phyloP scores from a whole-genome alignment of 495 filamentous ascomycete species.

The Xylaria longipes region DNA sequence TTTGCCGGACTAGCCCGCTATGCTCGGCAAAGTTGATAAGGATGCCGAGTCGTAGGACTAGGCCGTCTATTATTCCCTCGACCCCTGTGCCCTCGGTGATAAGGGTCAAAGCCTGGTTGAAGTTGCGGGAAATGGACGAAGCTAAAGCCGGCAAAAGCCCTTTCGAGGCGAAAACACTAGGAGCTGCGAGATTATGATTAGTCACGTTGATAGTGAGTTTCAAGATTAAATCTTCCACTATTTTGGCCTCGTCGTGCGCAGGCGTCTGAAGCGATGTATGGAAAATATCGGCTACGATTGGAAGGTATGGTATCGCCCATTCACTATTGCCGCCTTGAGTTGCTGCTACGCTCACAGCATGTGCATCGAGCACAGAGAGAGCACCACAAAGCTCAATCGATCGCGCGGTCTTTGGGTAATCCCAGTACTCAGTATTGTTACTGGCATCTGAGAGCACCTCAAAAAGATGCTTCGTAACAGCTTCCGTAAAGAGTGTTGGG shows the following conservation, averaged over 20 bases:
- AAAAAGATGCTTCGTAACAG: conserved; percentile 59
- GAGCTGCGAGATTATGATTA: conserved; percentile 76
- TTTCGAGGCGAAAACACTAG: conserved; percentile 66
- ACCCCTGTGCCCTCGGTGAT: conserved; percentile 45
- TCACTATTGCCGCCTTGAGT: conserved; percentile 36
- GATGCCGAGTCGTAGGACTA: conserved; percentile 81
- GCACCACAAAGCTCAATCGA: conserved; percentile 49
- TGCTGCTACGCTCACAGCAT: conserved; percentile 51
- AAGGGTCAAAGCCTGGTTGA: conserved; percentile 52
- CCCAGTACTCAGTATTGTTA: conserved; percentile 42
- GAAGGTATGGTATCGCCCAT: conserved; percentile 50
- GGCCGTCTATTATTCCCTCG: conserved; percentile 63
- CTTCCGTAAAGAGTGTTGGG: conserved; percentile 54
- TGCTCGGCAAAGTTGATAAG: conserved; percentile 91
- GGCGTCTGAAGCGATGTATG: conserved; percentile 42
- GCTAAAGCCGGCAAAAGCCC: conserved; percentile 64
- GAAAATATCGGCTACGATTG: conserved; percentile 48
- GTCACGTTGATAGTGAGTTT: conserved; percentile 86
- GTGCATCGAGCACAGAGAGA: conserved; percentile 49
- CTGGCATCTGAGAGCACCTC: conserved; percentile 50
- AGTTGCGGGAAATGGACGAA: conserved; percentile 44
- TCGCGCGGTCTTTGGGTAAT: conserved; percentile 38
- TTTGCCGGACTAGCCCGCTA: conserved; percentile 43
- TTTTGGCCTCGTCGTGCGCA: conserved; percentile 37
- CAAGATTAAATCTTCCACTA: conserved; percentile 55